These are phyloP conservation scores for Talaromyces sp. DNA, from an alignment of 2,329 filamentous ascomycete genomes.

Conservation along the genomic window DNA sequence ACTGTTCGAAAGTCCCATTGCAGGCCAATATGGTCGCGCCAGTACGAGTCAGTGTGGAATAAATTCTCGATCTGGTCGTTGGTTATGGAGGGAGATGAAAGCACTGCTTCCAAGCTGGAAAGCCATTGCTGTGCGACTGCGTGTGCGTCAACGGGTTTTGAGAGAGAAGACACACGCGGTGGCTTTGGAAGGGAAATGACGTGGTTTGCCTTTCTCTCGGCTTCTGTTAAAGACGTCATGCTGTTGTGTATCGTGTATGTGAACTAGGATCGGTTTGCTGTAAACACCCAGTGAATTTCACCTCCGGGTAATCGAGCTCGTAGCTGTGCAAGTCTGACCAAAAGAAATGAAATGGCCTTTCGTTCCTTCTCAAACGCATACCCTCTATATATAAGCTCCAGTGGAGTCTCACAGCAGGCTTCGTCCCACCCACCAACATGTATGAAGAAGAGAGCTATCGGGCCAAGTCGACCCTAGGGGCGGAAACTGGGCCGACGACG, in stretches of 20 bases:
- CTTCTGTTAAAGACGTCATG: constrained; percentile 3
- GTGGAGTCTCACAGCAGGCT: not conserved
- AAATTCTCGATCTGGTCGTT: constrained; percentile 27
- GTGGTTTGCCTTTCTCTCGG: constrained; percentile 15
- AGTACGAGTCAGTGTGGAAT: constrained; percentile 36
- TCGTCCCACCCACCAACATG: not conserved
- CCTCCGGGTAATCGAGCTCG: not conserved
- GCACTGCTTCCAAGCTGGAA: constrained; percentile 20
- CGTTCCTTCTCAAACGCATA: not conserved
- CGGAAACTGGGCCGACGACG: not conserved
- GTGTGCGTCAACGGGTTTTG: constrained; percentile 15
- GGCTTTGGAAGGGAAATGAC: constrained; percentile 27
- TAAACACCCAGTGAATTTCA: not conserved
- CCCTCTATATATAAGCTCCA: not conserved
- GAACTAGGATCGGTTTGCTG: not conserved
- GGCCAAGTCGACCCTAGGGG: not conserved
- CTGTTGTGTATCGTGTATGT: not conserved
- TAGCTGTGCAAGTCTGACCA: not conserved
- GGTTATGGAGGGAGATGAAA: constrained; percentile 16
- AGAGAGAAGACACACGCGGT: constrained; percentile 12
- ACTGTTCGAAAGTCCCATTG: constrained; percentile 37
- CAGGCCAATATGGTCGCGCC: constrained; percentile 36
- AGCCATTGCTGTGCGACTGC: constrained; percentile 30
- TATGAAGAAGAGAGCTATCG: not conserved
- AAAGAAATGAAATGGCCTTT: not conserved